phyloP scores from a whole-genome alignment of 768 basidiomycete genomes.

The Rhizopogon vesiculosus region DNA sequence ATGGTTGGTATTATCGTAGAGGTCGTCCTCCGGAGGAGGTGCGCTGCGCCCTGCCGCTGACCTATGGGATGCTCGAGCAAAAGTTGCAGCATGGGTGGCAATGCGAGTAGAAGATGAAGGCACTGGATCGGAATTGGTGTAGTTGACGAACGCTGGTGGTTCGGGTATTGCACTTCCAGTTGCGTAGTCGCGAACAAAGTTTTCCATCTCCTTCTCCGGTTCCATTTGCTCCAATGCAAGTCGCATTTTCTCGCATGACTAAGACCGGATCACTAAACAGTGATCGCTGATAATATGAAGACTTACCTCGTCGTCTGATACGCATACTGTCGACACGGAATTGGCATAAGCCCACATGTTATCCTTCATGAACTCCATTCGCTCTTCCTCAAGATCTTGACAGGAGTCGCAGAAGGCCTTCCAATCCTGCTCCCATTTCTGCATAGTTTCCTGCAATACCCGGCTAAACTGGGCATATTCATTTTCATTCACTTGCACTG shows the following conservation, averaged over 20 bases:
- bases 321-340: conserved; percentile 92
- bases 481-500: conserved; percentile 85
- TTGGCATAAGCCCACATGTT: conserved; percentile 97
- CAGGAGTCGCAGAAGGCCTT: conserved; percentile 90
- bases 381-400: conserved; percentile 93
- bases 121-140: conserved; percentile 60
- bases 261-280: neutral
- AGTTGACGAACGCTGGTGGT: conserved; percentile 83
- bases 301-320: conserved; percentile 89
- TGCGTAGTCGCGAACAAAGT: conserved; percentile 84
- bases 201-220: conserved; percentile 81
- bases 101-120: conserved; percentile 55
- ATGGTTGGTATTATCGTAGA: conserved; percentile 41
- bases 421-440: conserved; percentile 93
- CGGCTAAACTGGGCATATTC: conserved; percentile 89
- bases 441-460: conserved; percentile 70
- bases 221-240: conserved; percentile 87
- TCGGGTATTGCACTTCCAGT: conserved; percentile 89
- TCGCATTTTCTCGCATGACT: conserved; percentile 92
- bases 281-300: neutral
- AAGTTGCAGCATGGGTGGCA: conserved; percentile 54
- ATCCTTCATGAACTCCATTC: conserved; percentile 93
- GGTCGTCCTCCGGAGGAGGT: conserved; percentile 36
- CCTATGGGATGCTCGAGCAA: conserved; percentile 38
- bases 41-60: conserved; percentile 12